A percentile compares a stretch with the other conserved stretches of the same genome.
These are phyloP conservation scores for Camelina hispida DNA, from an alignment of 345 rosid genomes.

Conservation along the genomic window DNA sequence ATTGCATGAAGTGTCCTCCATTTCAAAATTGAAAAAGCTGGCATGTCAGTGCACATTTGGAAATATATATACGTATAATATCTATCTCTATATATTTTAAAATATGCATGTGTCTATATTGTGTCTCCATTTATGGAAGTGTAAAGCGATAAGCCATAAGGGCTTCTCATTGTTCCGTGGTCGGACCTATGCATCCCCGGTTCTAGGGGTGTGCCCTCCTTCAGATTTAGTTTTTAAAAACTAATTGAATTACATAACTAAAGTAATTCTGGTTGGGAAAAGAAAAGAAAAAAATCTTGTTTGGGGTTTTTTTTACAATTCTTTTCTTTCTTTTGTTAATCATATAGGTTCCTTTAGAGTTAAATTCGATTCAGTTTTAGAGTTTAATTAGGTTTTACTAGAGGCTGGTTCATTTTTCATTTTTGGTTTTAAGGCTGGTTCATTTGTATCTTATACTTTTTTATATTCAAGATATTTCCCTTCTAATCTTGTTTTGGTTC, in stretches of 20 bases:
- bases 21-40: conserved; percentile 40
- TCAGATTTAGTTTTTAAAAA: neutral
- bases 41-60: conserved; percentile 40
- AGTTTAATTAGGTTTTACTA: neutral
- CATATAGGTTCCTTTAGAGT: neutral
- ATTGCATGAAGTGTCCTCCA: conserved; percentile 41
- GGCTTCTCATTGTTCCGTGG: neutral
- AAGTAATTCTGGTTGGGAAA: neutral
- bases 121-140: conserved; percentile 8
- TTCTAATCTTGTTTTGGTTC: neutral
- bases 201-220: neutral
- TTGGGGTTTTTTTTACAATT: too few species aligned
- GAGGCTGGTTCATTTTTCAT: too few species aligned
- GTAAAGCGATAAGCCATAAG: neutral
- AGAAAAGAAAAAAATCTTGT: too few species aligned
- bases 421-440: too few species aligned
- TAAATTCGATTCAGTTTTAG: neutral
- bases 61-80: conserved; percentile 17
- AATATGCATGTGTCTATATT: conserved; percentile 8
- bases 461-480: neutral
- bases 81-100: neutral
- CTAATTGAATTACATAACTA: neutral
- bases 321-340: neutral
- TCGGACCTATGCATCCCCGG: neutral
- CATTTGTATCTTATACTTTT: neutral